Base-by-base conservation (phyloP, 305 asterid species). In the Solanum hybrid region DNA sequence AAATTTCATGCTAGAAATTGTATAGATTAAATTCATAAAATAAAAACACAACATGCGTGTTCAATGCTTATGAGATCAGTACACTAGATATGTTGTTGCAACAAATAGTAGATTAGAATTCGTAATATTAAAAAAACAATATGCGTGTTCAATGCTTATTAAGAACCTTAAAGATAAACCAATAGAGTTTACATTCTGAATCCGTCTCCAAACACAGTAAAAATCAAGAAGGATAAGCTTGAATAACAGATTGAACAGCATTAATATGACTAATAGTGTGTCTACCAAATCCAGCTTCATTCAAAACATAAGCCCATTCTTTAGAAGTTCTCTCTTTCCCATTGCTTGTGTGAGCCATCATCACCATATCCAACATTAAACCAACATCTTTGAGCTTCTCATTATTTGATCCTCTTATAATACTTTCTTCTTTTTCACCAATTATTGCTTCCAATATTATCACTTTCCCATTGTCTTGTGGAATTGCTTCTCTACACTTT, bases 301-400 rank as follows among this genome's bases (percentile, higher is more conserved):
- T 89, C 4, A 94, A 85, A 89, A 94, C 89, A 33, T 38, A 39
- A 5, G 29, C 92, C 95, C 95, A 94, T 73, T 94, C 93, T 51
- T 91, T 37, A 1, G 88, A n/a, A 11, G 94, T 93, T 87, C 95
- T 91, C 77, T 94, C 95, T 83, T 91, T 92, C 3, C 95, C 94
- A 1, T 79, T 90, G 14, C 15, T 83, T 4, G 94, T 94, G 88
- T 90, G 93, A 72, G 92, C 92, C 94, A 92, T 90, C 94, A 94
- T 93, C 65, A 90, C 79, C 93, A 94, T 91, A 34, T 93, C 95
- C 51, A 93, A 29, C 86, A 92, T 90, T 88, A 94, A 86, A 8
- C 89, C 93, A 29, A 29, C 31, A 68, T 92, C 92, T 26, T 89
- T 75, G n/a, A 92, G 89, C 76, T 92, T 70, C 7, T 90, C 65